Evolutionary conservation across 768 basidiomycete genomes (phyloP).

Genomic region (Hypholoma fasciculare): DNA sequence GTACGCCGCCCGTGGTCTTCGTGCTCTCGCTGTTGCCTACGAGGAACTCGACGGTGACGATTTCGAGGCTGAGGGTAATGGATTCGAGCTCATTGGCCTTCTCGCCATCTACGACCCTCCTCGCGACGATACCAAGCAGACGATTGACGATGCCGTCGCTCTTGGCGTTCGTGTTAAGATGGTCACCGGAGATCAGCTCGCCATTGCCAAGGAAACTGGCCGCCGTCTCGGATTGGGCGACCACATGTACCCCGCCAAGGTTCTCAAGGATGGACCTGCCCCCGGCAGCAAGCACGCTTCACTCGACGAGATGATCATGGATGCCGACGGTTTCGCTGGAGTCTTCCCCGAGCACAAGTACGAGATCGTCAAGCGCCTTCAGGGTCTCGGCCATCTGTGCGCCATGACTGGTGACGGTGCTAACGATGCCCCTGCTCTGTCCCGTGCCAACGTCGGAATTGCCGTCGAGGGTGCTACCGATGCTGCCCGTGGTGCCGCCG

Average conservation of each 20-base stretch:
- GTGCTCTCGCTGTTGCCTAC: constrained; percentile 93
- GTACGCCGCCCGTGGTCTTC: constrained; percentile 93
- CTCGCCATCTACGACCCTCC: constrained; percentile 98
- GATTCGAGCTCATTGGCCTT: constrained; percentile 96
- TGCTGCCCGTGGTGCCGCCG: constrained; percentile 96
- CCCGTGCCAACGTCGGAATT: constrained; percentile 99
- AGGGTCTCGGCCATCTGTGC: constrained; percentile 92
- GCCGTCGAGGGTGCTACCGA: constrained; percentile 99
- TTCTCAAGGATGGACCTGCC: constrained; percentile 95
- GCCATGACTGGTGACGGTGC: constrained; percentile 99
- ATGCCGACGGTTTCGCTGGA: constrained; percentile 98
- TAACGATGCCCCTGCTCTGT: constrained; percentile 96
- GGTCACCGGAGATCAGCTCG: constrained; percentile 99
- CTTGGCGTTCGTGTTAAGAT: constrained; percentile 99
- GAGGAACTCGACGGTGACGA: constrained; percentile 90
- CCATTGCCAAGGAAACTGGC: constrained; percentile 98
- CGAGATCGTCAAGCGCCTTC: constrained; percentile 98
- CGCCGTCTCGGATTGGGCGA: constrained; percentile 97
- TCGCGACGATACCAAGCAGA: constrained; percentile 97
- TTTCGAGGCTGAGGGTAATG: constrained; percentile 86
- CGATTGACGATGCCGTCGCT: constrained; percentile 93
- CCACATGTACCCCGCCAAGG: constrained; percentile 99
- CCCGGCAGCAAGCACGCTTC: constrained; percentile 80
- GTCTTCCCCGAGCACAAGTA: constrained; percentile 99
- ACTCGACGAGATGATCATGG: constrained; percentile 99